These are phyloP conservation scores for Botryococcus braunii DNA, from an alignment of 163 green algal species.

Conservation along the genomic window DNA sequence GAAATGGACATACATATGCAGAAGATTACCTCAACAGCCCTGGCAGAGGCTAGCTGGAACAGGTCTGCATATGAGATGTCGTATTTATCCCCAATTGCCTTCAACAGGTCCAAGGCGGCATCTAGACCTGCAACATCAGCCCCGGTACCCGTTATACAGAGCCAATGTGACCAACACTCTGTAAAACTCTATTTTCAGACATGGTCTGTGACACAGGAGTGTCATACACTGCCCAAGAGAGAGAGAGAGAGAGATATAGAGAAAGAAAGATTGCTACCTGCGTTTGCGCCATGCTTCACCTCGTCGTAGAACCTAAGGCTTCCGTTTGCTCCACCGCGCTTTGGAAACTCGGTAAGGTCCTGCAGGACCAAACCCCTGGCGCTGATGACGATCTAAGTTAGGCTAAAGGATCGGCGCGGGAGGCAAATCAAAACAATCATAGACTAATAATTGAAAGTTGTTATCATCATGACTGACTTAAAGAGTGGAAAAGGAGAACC, in stretches of 20 bases:
- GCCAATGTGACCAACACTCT: too few species aligned
- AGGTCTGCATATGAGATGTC: constrained; percentile 79
- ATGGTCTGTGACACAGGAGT: too few species aligned
- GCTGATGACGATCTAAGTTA: too few species aligned
- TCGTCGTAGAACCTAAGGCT: constrained; percentile 79
- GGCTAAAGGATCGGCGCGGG: too few species aligned
- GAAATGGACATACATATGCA: too few species aligned
- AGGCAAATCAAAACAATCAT: not conserved
- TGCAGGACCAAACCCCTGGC: constrained; percentile 21
- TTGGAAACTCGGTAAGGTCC: constrained; percentile 50
- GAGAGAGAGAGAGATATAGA: too few species aligned
- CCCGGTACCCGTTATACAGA: too few species aligned
- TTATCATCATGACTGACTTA: too few species aligned
- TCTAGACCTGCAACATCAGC: constrained; percentile 53
- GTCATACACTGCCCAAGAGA: too few species aligned
- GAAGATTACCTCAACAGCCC: constrained; percentile 54
- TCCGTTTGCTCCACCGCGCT: constrained; percentile 73
- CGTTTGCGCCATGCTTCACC: constrained; percentile 63
- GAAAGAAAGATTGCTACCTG: constrained; percentile 26
- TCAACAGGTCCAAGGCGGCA: constrained; percentile 52
- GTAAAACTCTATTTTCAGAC: too few species aligned
- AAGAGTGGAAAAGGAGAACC: too few species aligned
- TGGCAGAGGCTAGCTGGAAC: constrained; percentile 68
- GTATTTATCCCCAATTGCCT: constrained; percentile 64
- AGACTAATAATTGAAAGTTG: not conserved